These are phyloP conservation scores for Fusarium goolgardi DNA, from an alignment of 2,329 filamentous ascomycete genomes.

Conservation along the genomic window DNA sequence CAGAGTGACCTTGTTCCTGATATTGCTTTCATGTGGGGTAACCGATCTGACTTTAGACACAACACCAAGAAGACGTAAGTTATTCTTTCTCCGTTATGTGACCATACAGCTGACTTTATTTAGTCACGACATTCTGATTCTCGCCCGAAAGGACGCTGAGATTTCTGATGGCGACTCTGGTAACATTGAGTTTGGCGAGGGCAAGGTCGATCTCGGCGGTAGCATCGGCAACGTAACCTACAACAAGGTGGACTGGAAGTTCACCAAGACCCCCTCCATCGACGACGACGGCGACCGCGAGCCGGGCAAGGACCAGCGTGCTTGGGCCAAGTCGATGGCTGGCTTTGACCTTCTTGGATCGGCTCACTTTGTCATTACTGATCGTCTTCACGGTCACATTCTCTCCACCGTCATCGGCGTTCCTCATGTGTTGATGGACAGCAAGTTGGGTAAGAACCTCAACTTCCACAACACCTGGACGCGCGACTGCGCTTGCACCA, in stretches of 20 bases:
- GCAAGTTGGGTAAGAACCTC: constrained; percentile 48
- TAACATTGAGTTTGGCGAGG: constrained; percentile 41
- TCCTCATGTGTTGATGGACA: constrained; percentile 47
- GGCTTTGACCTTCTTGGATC: constrained; percentile 45
- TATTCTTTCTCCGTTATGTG: not conserved
- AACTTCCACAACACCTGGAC: constrained; percentile 49
- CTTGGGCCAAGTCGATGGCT: constrained; percentile 45
- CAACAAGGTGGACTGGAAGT: constrained; percentile 47
- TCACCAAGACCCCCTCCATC: constrained; percentile 43
- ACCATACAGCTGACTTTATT: constrained; percentile 18
- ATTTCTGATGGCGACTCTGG: constrained; percentile 41
- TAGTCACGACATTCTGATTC: constrained; percentile 45
- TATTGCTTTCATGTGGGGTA: constrained; percentile 48
- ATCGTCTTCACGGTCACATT: constrained; percentile 46
- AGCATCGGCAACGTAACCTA: constrained; percentile 44
- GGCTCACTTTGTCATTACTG: constrained; percentile 45
- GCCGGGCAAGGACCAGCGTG: constrained; percentile 44
- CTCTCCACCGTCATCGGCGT: constrained; percentile 45
- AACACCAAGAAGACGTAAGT: constrained; percentile 47
- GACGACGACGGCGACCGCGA: constrained; percentile 34
- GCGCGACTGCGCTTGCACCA: constrained; percentile 43
- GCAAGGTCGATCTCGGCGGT: constrained; percentile 40
- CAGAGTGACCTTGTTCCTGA: constrained; percentile 44
- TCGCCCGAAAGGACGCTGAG: constrained; percentile 44
- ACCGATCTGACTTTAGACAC: constrained; percentile 43